These are phyloP conservation scores for Aspergillus cristatus DNA, from an alignment of 495 filamentous ascomycete species.

Conservation along the genomic window DNA sequence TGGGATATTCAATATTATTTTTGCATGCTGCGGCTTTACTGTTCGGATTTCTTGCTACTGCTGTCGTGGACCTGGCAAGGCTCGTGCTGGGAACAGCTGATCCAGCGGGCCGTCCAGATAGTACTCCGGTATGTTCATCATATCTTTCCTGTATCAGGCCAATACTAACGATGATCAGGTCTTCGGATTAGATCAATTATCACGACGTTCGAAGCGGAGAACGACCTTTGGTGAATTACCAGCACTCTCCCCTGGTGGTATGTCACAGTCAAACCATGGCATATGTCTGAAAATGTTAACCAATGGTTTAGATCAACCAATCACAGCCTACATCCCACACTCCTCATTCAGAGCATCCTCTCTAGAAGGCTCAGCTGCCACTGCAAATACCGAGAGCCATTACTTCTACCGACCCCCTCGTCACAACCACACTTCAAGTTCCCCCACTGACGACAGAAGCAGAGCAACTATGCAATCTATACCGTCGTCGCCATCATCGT, in stretches of 20 bases:
- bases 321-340: not conserved
- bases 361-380: not conserved
- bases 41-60: conserved; percentile 1
- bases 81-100: not conserved
- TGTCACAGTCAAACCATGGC: not conserved
- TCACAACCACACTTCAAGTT: not conserved
- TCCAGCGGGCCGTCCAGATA: not conserved
- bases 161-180: not conserved
- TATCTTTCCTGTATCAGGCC: not conserved
- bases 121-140: not conserved
- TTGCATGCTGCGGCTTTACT: conserved; percentile 2
- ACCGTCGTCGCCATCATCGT: conserved; percentile 1
- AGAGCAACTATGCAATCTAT: not conserved
- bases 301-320: no score
- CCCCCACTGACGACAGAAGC: not conserved
- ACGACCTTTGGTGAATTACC: conserved; percentile 7
- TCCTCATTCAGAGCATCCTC: not conserved
- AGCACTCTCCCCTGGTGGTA: conserved; percentile 3
- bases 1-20: conserved; percentile 6
- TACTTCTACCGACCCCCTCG: not conserved
- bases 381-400: conserved; percentile 1
- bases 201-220: conserved; percentile 7
- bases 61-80: not conserved
- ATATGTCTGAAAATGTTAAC: not conserved
- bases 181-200: conserved; percentile 9